Evolutionary conservation across 2,329 filamentous ascomycete species (phyloP).

Genomic region (Coleophoma cylindrospora): DNA sequence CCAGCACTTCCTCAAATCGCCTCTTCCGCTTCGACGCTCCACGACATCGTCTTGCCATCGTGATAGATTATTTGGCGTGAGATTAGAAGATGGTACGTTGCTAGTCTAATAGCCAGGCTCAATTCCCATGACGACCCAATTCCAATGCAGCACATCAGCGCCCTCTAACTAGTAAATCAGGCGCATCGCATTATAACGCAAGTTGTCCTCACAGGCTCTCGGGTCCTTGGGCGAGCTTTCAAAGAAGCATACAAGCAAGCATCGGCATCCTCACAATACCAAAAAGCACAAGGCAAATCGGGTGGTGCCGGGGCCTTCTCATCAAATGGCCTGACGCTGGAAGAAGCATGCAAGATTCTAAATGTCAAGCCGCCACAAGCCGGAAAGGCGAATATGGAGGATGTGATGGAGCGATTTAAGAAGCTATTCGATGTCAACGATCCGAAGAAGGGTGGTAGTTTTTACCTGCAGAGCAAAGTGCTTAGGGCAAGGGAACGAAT

Average conservation of each 20-base stretch:
- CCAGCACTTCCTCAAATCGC: too few relatives aligned
- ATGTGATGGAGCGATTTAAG: conserved; percentile 86
- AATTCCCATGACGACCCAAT: not conserved
- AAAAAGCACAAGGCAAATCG: conserved; percentile 63
- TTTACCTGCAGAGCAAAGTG: conserved; percentile 97
- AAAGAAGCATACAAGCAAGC: conserved; percentile 95
- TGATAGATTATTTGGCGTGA: too few relatives aligned
- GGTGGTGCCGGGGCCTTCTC: conserved; percentile 45
- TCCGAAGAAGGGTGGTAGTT: conserved; percentile 91
- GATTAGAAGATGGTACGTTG: conserved; percentile 13
- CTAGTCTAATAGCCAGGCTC: not conserved
- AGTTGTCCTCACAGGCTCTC: conserved; percentile 83
- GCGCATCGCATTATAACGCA: conserved; percentile 93
- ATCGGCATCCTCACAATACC: conserved; percentile 78
- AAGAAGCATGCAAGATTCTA: conserved; percentile 95
- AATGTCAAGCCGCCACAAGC: conserved; percentile 86
- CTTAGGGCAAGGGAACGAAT: conserved; percentile 86
- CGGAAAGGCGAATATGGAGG: conserved; percentile 72
- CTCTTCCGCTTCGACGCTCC: too few relatives aligned
- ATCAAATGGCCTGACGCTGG: conserved; percentile 75
- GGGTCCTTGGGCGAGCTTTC: conserved; percentile 90
- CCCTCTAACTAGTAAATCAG: conserved; percentile 37
- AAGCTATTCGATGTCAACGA: conserved; percentile 91
- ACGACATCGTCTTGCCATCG: too few relatives aligned
- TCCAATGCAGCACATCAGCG: not conserved